phyloP scores from a whole-genome alignment of 352 stramenopile species.

The Phytophthora cajani region DNA sequence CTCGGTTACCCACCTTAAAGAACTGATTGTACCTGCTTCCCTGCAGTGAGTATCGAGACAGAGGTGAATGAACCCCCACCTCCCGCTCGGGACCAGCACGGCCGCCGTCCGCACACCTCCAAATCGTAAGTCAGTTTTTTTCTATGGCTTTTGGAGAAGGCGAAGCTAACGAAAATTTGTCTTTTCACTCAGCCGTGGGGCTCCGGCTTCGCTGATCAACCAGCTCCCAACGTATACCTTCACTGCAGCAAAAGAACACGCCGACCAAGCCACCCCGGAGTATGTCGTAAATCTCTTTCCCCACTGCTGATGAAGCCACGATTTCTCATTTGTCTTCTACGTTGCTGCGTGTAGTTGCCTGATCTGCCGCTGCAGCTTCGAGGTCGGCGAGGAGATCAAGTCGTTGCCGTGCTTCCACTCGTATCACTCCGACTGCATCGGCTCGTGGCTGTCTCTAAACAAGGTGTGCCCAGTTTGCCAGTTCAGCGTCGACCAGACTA shows the following conservation, averaged over 20 bases:
- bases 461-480: conserved; percentile 92
- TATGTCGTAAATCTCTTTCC: conserved; percentile 27
- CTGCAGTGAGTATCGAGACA: conserved; percentile 65
- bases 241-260: conserved; percentile 53
- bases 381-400: conserved; percentile 91
- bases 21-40: no score
- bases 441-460: conserved; percentile 93
- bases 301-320: neutral
- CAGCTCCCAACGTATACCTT: conserved; percentile 87
- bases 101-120: conserved; percentile 23
- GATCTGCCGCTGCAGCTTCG: conserved; percentile 93
- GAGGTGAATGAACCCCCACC: conserved; percentile 38
- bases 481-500: conserved; percentile 75
- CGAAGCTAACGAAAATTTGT: conserved; percentile 12
- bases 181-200: conserved; percentile 55
- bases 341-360: conserved; percentile 67
- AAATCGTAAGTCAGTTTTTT: conserved; percentile 34
- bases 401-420: conserved; percentile 94
- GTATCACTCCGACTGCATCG: conserved; percentile 94
- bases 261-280: conserved; percentile 60
- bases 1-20: neutral
- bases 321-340: neutral
- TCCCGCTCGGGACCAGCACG: conserved; percentile 33
- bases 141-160: conserved; percentile 4
- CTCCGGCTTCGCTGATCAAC: conserved; percentile 68